Conservation (phyloP, 1,139 yeast species). For the Saccharomyces hybrid region DNA sequence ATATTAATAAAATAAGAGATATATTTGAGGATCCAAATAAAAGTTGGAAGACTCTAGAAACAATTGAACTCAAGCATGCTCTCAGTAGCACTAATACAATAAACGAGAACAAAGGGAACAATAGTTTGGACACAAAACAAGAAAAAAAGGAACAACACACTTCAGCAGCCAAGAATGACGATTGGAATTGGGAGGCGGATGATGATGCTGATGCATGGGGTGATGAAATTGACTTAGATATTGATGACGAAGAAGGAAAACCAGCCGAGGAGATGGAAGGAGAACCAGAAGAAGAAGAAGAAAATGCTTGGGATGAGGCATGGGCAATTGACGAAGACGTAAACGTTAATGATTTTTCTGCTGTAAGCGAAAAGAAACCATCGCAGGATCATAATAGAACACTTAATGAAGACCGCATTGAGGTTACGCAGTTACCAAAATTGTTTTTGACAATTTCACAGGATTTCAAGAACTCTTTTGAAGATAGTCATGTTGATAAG, state of each 20-base stretch:
- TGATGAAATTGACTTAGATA: constrained; percentile 21
- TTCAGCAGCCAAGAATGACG: constrained; percentile 6
- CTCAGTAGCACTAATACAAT: neutral
- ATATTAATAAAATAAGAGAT: constrained; percentile 14
- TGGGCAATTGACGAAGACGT: constrained; percentile 23
- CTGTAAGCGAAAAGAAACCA: neutral
- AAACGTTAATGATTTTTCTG: constrained; percentile 10
- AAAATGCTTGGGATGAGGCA: constrained; percentile 24
- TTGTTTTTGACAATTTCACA: constrained; percentile 9
- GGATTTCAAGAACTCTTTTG: constrained; percentile 14
- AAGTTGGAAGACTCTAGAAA: constrained; percentile 7
- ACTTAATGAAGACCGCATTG: neutral
- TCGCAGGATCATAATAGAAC: neutral
- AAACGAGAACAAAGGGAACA: neutral
- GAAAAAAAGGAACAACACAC: neutral
- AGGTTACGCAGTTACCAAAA: constrained; percentile 18
- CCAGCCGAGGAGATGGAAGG: constrained; percentile 1
- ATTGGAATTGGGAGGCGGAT: constrained; percentile 24
- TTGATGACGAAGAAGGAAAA: constrained; percentile 11
- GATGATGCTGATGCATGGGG: constrained; percentile 17
- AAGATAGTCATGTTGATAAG: constrained; percentile 13
- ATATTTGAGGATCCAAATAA: constrained; percentile 10
- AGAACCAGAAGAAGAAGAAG: constrained; percentile 3
- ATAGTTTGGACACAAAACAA: constrained; percentile 4
- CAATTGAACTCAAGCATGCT: neutral